Evolutionary conservation across 495 filamentous ascomycete genomes (phyloP), one percentile per base, ranked within the genome.

Genomic region (Staphylotrichum tortipilum): DNA sequence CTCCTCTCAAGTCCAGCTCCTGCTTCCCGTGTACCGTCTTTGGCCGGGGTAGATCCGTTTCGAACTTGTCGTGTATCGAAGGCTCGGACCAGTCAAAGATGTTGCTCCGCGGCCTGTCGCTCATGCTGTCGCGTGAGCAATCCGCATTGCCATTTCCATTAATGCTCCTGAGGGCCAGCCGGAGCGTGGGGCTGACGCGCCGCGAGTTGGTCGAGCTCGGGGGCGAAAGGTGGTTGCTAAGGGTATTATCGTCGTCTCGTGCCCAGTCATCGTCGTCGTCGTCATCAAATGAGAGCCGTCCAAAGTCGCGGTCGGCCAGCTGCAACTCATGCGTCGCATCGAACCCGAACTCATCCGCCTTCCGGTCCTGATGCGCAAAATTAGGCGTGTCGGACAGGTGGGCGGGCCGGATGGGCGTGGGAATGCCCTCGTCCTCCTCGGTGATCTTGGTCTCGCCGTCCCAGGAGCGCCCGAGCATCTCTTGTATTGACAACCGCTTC

Each of bases 21-120:
- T 95, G 88, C 67, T 94, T 96, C 3, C 86, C 89, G 69, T 96
- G 90, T 34, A 94, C 86, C 10, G 89, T 95, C 52, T 85, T 84
- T 10, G 92, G 91, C 47, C 91, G 78, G 38, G 76, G 73, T 36
- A 82, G 75, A 37, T 71, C 67, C 14, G 59, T 62, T 37, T 79
- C 77, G 23, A 58, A 34, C 57, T 75, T 81, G 60, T 80, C 84
- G 39, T 68, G 68, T 19, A 70, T 67, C 30, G 78, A 62, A 30
- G 85, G 78, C 62, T 95, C 89, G 39, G 84, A 83, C 88, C 89
- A 95, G 63, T 94, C 88, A 57, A 94, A 95, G 21, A 90, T 77
- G 57, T 77, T 85, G 48, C 75, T 78, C 49, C 74, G 68, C 15
- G 75, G 75, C 49, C 75, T 68, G 40, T 76, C 75, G 39, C 60